These are phyloP conservation scores for Cafeteria roenbergensis DNA, from an alignment of 108 stramenopile species.

Conservation along the genomic window DNA sequence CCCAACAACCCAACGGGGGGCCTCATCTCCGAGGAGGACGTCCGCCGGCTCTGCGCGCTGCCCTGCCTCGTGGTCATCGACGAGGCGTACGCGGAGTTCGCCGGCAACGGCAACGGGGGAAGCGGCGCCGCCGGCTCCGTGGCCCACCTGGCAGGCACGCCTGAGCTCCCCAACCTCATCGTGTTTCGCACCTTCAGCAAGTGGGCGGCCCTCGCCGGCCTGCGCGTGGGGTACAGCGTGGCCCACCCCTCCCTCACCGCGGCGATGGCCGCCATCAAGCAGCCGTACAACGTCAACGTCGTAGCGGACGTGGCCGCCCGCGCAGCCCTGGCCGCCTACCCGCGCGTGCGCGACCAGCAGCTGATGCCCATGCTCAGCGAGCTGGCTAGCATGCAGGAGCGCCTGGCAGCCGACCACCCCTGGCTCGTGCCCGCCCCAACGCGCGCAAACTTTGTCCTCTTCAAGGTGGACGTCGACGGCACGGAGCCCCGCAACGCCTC, in stretches of 20 bases:
- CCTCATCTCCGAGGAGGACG: slow-evolving; percentile 12
- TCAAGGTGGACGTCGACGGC: background rate
- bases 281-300: slow-evolving; percentile 16
- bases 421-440: slow-evolving; percentile 9
- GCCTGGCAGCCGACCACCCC: background rate
- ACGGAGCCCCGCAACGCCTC: too few relatives aligned
- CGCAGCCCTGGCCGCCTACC: slow-evolving; percentile 3
- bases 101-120: too few relatives aligned
- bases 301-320: slow-evolving; percentile 7
- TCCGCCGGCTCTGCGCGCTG: slow-evolving; percentile 9
- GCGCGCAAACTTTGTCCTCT: slow-evolving; percentile 9
- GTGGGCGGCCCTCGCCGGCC: slow-evolving; percentile 14
- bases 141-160: too few relatives aligned
- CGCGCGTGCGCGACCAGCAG: background rate
- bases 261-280: slow-evolving; percentile 11
- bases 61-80: slow-evolving; percentile 10
- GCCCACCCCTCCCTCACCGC: slow-evolving; percentile 13
- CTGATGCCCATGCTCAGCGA: slow-evolving; percentile 7
- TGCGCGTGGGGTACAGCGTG: slow-evolving; percentile 7
- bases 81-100: slow-evolving; percentile 18
- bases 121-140: slow-evolving; percentile 5
- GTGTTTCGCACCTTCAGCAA: slow-evolving; percentile 16
- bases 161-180: slow-evolving; percentile 13
- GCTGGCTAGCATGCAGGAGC: background rate
- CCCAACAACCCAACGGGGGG: slow-evolving; percentile 17